Conservation (phyloP, 2,329 filamentous ascomycete species). For the Zymoseptoria tritici region DNA sequence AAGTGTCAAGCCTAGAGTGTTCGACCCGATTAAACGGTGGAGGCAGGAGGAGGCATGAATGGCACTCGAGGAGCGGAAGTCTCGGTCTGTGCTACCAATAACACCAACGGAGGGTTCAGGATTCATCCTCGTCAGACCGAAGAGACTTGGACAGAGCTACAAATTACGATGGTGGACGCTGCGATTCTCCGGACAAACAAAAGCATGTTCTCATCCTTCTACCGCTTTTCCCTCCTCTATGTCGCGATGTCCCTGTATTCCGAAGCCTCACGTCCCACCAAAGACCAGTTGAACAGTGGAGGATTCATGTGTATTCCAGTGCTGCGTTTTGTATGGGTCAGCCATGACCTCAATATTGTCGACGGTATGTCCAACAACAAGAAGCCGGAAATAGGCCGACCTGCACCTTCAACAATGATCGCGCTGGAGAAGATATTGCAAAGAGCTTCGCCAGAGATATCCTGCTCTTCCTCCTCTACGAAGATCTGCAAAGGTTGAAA, state of each 20-base stretch:
- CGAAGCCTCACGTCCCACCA: not conserved
- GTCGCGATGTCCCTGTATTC: not conserved
- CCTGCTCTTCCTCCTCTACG: too few relatives aligned
- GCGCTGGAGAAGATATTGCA: too few relatives aligned
- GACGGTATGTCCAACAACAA: not conserved
- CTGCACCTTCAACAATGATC: too few relatives aligned
- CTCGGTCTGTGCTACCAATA: not conserved
- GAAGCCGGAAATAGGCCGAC: too few relatives aligned
- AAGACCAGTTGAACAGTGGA: not conserved
- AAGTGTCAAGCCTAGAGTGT: not conserved
- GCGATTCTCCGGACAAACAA: not conserved
- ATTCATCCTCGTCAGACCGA: not conserved
- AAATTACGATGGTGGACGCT: not conserved
- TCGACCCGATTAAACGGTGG: not conserved
- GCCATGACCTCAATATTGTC: not conserved
- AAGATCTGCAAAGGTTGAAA: too few relatives aligned
- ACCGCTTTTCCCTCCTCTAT: not conserved
- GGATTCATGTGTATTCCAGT: not conserved
- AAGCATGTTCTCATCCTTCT: slow-evolving; percentile 1
- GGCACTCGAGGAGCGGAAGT: not conserved
- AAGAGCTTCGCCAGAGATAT: too few relatives aligned
- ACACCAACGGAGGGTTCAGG: not conserved
- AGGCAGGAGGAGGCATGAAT: not conserved
- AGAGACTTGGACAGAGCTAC: not conserved
- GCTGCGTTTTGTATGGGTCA: not conserved